Evolutionary conservation across 2,329 filamentous ascomycete species (phyloP).

Genomic region (Bisporella sp.): DNA sequence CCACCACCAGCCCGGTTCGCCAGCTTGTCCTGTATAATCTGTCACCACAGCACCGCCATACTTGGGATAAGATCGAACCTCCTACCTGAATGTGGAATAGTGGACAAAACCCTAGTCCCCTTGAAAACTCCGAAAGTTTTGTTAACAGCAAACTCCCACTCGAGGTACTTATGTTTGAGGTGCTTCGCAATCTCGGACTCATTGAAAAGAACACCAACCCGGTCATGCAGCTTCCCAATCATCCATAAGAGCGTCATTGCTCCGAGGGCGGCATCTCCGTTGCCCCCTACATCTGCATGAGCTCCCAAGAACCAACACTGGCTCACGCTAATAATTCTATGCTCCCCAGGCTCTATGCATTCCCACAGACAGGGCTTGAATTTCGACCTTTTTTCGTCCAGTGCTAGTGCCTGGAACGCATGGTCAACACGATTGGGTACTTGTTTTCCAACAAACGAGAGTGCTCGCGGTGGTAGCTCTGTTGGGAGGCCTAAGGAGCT

Average conservation of each 20-base stretch:
- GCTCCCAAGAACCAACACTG: constrained; percentile 37
- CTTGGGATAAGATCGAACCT: no score
- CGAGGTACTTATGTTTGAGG: no score
- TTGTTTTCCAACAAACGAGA: not conserved
- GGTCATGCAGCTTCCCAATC: constrained; percentile 24
- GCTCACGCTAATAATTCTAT: constrained; percentile 16
- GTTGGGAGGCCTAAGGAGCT: not conserved
- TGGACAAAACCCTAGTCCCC: no score
- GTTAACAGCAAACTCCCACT: no score
- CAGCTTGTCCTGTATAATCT: no score
- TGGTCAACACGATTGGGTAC: constrained; percentile 29
- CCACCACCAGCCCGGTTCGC: no score
- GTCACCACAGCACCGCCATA: no score
- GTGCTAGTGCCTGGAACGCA: constrained; percentile 39
- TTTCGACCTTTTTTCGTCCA: constrained; percentile 35
- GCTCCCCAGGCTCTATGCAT: not conserved
- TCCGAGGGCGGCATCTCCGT: constrained; percentile 35
- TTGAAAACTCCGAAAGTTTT: no score
- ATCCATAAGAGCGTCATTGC: constrained; percentile 40
- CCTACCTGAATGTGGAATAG: no score
- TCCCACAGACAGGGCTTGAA: constrained; percentile 30
- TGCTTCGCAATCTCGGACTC: no score
- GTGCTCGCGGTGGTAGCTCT: not conserved
- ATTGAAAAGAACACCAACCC: no score
- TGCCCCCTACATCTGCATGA: constrained; percentile 39